Base-by-base conservation (phyloP, 2,329 filamentous ascomycete species). In the Huntiella omanensis region DNA sequence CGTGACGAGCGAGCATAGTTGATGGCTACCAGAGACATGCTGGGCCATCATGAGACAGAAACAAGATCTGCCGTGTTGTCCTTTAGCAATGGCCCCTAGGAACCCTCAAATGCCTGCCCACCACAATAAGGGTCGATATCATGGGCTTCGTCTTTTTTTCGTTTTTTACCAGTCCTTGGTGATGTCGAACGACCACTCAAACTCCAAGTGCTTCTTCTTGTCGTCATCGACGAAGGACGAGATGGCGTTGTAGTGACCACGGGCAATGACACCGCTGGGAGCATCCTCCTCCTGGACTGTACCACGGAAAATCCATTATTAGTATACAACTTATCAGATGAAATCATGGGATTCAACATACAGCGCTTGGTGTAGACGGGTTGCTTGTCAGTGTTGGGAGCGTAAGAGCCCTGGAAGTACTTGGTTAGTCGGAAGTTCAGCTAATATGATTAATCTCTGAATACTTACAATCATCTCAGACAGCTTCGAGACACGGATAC, bases 171-270 rank as follows among this genome's bases (percentile, higher is more conserved):
- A 96, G 61, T 94, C 84, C 74, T 96, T 98, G 65, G 81, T 73
- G 61, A 98, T 94, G 59, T 95, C 83, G 58, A 98, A 96, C 51
- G 80, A 77, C 91, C 91, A 98, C 57, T 93, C 82, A 62, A 98
- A 98, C 60, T 80, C 71, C 52, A 98, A 70, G 64, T 98, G 87
- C 53, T 73, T 79, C 64, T 85, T 78, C 62, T 91, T 80, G 66
- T 98, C 91, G 58, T 98, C 91, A 60, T 98, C 91, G 52, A 94
- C 74, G 62, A 98, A 98, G 63, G 77, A 85, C 54, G 86, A 94
- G 51, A 78, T 64, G 52, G 87, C 87, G 51, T 82, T 81, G 72
- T 98, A 98, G 64, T 86, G 78, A 53, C 86, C 91, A 51, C 91
- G 83, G 48, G 76, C 80, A 46, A 96, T 66, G 77, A 96, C 88